Evolutionary conservation across 768 basidiomycete genomes (phyloP), one percentile per base, ranked within the genome.

Genomic region (Hydnum rufescens): DNA sequence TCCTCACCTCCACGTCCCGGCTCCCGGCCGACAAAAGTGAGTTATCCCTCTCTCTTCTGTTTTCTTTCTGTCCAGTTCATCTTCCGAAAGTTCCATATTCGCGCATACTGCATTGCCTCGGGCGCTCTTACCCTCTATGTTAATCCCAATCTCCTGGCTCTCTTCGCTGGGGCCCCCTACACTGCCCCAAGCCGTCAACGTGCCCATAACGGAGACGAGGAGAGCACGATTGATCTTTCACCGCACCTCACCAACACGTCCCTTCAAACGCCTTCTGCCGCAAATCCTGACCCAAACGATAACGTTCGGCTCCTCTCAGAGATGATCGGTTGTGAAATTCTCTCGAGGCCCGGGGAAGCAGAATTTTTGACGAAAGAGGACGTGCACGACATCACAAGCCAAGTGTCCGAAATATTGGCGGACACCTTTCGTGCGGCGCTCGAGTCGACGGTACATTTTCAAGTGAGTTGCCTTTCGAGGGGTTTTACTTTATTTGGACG

Each of bases 171-270:
- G 1, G 70, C 72, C 4, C 76, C 82, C 1, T 97, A 92, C 62
- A 54, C 59, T 0, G 36, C 61, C 0, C 84, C 84, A 1, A 26
- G 0, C 5, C 36, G 8, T 52, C 57, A 46, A 28, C n/a, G n/a
- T n/a, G n/a, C n/a, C n/a, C n/a, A n/a, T n/a, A 58, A 58, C 6
- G 60, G 63, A n/a, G 59, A 60, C 2, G 55, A 59, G 28, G 58
- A 58, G 8, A 59, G 64, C 19, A 59, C 60, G 2, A 56, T 75
- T 13, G 71, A 84, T 61, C 72, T 96, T 13, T 58, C 67, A 4
- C 73, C 82, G 2, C 92, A 96, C 65, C 70, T 96, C 19, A 96
- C 93, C 43, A 99, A 96, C 61, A 92, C 92, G 0, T 88, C 82
- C 19, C 69, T 95, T 13, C 93, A 95, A 64, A 70, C 64, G 2